phyloP scores from a whole-genome alignment of 176 grass and related monocot species.

The Carex parvula region DNA sequence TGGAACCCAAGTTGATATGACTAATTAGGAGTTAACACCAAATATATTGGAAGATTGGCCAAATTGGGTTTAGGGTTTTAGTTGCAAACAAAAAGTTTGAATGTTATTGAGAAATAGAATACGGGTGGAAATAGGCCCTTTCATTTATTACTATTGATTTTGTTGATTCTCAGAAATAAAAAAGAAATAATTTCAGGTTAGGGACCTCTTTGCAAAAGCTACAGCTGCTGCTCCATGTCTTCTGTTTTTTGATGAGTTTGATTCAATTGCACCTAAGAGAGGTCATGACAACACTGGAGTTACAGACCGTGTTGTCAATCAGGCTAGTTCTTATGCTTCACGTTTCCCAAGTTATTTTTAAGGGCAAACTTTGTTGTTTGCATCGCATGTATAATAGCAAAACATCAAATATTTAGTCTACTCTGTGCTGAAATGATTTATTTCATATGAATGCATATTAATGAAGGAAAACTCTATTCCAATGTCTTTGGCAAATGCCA shows the following conservation, averaged over 20 bases:
- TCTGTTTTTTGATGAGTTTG: constrained; percentile 97
- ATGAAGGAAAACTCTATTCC: background rate
- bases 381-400: background rate
- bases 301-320: constrained; percentile 98
- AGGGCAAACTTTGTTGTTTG: background rate
- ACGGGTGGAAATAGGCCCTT: background rate
- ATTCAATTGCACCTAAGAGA: constrained; percentile 81
- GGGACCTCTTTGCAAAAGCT: constrained; percentile 89
- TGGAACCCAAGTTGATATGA: background rate
- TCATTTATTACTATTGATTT: constrained; percentile 2
- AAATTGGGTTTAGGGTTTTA: background rate
- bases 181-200: constrained; percentile 54
- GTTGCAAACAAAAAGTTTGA: background rate
- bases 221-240: constrained; percentile 77
- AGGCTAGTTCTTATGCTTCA: constrained; percentile 43
- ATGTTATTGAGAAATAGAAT: constrained; percentile 4
- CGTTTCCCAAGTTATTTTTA: background rate
- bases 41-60: background rate
- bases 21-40: background rate
- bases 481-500: background rate
- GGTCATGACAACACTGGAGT: constrained; percentile 87
- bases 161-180: constrained; percentile 10
- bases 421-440: background rate
- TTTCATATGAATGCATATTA: background rate
- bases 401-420: background rate